phyloP scores from a whole-genome alignment of 371 early-diverging fungal species.

The Cokeromyces recurvatus region DNA sequence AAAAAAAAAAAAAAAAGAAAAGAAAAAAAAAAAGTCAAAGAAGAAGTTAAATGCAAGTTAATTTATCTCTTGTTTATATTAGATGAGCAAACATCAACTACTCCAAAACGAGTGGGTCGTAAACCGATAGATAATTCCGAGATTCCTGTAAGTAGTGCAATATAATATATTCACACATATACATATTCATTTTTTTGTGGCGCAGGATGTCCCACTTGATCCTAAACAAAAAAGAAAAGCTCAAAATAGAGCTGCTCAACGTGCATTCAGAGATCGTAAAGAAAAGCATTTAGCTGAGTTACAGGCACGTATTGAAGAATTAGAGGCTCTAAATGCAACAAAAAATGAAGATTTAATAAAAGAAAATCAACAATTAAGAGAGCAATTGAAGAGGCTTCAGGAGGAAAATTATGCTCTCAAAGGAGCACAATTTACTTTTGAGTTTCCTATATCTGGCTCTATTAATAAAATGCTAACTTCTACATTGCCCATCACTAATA shows the following conservation, averaged over 20 bases:
- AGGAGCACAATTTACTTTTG: conserved; percentile 39
- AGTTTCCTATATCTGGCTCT: conserved; percentile 23
- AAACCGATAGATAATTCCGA: conserved; percentile 32
- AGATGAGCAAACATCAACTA: conserved; percentile 17
- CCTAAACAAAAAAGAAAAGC: conserved; percentile 67
- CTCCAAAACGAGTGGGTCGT: conserved; percentile 34
- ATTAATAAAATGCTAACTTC: too few relatives aligned
- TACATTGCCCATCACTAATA: neutral
- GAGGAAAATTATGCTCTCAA: conserved; percentile 42
- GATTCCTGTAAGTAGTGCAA: conserved; percentile 17
- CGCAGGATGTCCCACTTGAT: conserved; percentile 17
- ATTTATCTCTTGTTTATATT: too few relatives aligned
- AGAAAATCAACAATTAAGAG: conserved; percentile 31
- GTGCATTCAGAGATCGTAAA: conserved; percentile 75
- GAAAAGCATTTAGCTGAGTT: conserved; percentile 62
- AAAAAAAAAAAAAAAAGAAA: too few relatives aligned
- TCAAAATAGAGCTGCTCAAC: conserved; percentile 76
- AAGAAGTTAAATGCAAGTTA: too few relatives aligned
- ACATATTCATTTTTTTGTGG: neutral
- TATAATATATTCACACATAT: neutral
- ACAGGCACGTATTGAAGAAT: conserved; percentile 59
- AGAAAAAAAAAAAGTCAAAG: too few relatives aligned
- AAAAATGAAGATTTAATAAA: conserved; percentile 21
- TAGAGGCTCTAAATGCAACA: conserved; percentile 38
- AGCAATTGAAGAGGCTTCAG: conserved; percentile 26